Conservation (phyloP, 1,284 basidiomycete species). For the Apiotrichum sp. region DNA sequence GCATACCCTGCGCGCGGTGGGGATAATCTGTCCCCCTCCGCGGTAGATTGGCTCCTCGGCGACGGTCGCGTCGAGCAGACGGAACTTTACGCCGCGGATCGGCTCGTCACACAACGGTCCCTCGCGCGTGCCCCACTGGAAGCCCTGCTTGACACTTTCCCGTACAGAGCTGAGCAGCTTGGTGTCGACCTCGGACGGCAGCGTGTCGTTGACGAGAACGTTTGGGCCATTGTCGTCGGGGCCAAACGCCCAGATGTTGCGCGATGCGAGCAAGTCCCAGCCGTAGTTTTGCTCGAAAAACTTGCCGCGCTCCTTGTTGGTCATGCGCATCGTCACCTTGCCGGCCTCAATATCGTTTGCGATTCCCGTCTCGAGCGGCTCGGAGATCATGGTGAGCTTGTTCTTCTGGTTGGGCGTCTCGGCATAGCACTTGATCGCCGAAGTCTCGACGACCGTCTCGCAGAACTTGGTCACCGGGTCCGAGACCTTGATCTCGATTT, state of each 20-base stretch:
- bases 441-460: constrained; percentile 97
- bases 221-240: constrained; percentile 94
- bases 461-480: constrained; percentile 98
- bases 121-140: constrained; percentile 98
- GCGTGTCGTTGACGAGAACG: constrained; percentile 87
- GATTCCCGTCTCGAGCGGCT: constrained; percentile 86
- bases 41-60: constrained; percentile 95
- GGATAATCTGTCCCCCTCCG: constrained; percentile 94
- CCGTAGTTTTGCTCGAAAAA: constrained; percentile 95
- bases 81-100: constrained; percentile 97
- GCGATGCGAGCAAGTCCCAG: constrained; percentile 94
- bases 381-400: constrained; percentile 95
- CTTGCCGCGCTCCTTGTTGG: constrained; percentile 82
- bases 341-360: constrained; percentile 91
- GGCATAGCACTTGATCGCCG: constrained; percentile 95
- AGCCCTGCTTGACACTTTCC: constrained; percentile 96
- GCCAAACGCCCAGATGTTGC: constrained; percentile 99
- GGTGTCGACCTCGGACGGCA: constrained; percentile 94
- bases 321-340: constrained; percentile 85
- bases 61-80: constrained; percentile 82
- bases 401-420: constrained; percentile 99
- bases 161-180: constrained; percentile 81
- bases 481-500: constrained; percentile 99
- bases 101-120: constrained; percentile 98
- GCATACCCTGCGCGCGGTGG: constrained; percentile 89